phyloP scores from a whole-genome alignment of 169 alveolate genomes.

The Babesia sp. region DNA sequence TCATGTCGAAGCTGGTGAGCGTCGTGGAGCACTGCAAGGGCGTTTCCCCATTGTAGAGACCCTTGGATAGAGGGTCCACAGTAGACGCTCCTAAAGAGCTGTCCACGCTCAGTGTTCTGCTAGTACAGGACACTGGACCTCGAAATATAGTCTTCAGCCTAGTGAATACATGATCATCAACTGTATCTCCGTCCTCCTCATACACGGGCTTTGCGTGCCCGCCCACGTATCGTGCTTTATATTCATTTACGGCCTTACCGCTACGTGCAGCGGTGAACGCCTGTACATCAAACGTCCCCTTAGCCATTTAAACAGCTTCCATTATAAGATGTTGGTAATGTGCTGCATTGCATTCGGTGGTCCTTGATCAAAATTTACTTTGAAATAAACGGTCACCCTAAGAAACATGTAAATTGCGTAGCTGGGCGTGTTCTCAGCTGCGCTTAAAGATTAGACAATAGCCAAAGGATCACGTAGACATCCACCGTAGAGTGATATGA shows the following conservation, averaged over 20 bases:
- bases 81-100: not conserved
- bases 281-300: conserved; percentile 11
- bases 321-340: not conserved
- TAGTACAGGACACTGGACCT: conserved; percentile 15
- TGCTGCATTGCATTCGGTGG: conserved; percentile 16
- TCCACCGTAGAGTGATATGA: not conserved
- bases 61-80: conserved; percentile 4
- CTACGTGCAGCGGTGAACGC: conserved; percentile 17
- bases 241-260: conserved; percentile 9
- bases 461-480: not conserved
- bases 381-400: not conserved
- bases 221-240: conserved; percentile 1
- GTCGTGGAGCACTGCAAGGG: not conserved
- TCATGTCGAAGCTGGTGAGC: conserved; percentile 22
- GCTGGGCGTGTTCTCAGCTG: conserved; percentile 43
- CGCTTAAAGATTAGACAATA: not conserved
- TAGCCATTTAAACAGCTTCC: conserved; percentile 28
- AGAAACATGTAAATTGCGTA: not conserved
- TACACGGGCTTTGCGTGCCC: not conserved
- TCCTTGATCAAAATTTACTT: not conserved
- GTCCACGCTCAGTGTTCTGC: not conserved
- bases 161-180: conserved; percentile 31
- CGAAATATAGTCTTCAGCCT: conserved; percentile 38
- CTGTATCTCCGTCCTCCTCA: not conserved
- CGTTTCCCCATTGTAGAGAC: conserved; percentile 7